phyloP scores from a whole-genome alignment of 2,329 filamentous ascomycete genomes.

The Blastomyces parvus region DNA sequence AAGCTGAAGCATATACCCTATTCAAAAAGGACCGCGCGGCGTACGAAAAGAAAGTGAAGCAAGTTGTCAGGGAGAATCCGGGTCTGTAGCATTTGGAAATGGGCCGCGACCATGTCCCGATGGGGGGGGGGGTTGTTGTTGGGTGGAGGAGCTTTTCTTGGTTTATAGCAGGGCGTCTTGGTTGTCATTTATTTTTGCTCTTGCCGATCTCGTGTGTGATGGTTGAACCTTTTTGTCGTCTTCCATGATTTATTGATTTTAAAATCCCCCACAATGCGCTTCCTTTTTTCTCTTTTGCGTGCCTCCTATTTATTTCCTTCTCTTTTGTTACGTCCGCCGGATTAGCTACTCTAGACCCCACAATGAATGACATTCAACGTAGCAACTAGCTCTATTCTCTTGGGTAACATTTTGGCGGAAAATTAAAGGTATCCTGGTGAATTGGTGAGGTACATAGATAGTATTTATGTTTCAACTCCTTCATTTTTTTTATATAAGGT shows the following conservation, averaged over 20 bases:
- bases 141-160: neutral
- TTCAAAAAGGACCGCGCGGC: conserved; percentile 82
- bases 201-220: neutral
- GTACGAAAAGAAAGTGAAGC: conserved; percentile 80
- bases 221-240: neutral
- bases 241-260: neutral
- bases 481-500: neutral
- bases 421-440: neutral
- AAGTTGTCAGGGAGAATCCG: conserved; percentile 82
- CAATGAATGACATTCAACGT: neutral
- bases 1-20: conserved; percentile 94
- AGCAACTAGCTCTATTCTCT: neutral
- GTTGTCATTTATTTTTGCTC: neutral
- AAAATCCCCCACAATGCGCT: neutral
- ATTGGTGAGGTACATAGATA: neutral
- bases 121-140: neutral
- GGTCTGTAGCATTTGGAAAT: conserved; percentile 45
- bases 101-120: neutral
- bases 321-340: neutral
- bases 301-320: neutral
- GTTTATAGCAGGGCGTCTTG: conserved; percentile 1
- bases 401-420: neutral
- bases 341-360: neutral
- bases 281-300: neutral
- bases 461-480: neutral